Conservation (phyloP, 176 grass and related monocot species). For the Aegilops speltoides region DNA sequence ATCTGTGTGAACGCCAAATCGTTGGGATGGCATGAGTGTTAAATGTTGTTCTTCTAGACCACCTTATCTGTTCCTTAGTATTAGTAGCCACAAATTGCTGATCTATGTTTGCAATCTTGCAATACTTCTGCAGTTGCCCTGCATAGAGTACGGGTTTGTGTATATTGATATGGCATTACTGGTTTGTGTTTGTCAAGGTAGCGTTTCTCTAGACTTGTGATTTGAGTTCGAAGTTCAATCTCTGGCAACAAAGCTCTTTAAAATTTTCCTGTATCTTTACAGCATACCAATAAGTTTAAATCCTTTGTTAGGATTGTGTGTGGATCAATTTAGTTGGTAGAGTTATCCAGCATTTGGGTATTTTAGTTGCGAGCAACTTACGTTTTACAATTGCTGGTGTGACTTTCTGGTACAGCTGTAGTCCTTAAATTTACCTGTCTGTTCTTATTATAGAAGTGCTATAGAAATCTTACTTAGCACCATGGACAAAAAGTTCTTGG, state of each 20-base stretch:
- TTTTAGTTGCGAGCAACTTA: conserved; percentile 2
- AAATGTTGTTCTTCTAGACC: not conserved
- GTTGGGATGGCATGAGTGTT: not conserved
- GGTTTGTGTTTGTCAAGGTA: not conserved
- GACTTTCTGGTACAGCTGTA: not conserved
- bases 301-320: not conserved
- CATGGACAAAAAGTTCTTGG: not conserved
- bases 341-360: not conserved
- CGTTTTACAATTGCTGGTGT: not conserved
- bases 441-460: not conserved
- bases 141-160: not conserved
- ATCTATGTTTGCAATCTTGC: conserved; percentile 8
- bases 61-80: not conserved
- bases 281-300: not conserved
- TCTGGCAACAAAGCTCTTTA: not conserved
- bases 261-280: not conserved
- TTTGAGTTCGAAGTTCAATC: conserved; percentile 11
- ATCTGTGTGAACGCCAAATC: not conserved
- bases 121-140: not conserved
- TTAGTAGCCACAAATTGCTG: not conserved
- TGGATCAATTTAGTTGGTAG: not conserved
- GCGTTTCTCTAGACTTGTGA: not conserved
- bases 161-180: not conserved
- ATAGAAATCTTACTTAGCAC: not conserved
- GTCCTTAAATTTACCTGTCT: not conserved